Conservation (phyloP, 2,329 filamentous ascomycete genomes). For the Fusarium sp. region DNA sequence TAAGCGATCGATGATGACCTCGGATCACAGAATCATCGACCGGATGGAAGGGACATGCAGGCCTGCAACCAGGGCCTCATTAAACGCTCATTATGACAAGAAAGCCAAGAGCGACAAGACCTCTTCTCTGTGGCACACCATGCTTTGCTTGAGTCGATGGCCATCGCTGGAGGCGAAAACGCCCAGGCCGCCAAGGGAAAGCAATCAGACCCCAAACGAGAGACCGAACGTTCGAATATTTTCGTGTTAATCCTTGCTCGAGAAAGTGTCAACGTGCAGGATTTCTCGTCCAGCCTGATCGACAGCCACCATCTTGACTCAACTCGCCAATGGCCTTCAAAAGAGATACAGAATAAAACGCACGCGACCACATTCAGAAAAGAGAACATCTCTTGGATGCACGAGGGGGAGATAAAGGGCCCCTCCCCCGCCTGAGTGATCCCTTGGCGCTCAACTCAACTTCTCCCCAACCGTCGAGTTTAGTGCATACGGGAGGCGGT, state of each 20-base stretch:
- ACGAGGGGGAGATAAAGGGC: slow-evolving; percentile 8
- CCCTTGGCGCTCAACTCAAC: slow-evolving; percentile 25
- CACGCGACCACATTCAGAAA: slow-evolving; percentile 33
- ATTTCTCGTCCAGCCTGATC: neutral
- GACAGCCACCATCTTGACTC: neutral
- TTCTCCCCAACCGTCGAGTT: neutral
- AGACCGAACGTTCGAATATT: slow-evolving; percentile 1
- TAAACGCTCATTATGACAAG: slow-evolving; percentile 19
- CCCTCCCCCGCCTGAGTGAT: slow-evolving; percentile 17
- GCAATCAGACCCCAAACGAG: neutral
- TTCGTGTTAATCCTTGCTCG: slow-evolving; percentile 15
- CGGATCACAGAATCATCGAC: slow-evolving; percentile 13
- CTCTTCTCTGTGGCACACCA: slow-evolving; percentile 14
- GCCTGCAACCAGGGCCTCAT: neutral
- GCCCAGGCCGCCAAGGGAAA: slow-evolving; percentile 31
- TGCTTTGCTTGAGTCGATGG: slow-evolving; percentile 8
- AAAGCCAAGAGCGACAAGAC: slow-evolving; percentile 23
- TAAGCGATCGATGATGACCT: slow-evolving; percentile 24
- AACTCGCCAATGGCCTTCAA: neutral
- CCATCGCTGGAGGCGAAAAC: slow-evolving; percentile 16
- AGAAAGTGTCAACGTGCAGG: neutral
- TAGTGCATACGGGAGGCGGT: slow-evolving; percentile 11
- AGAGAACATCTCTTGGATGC: neutral
- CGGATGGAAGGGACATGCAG: slow-evolving; percentile 24
- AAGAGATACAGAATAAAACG: slow-evolving; percentile 3